Evolutionary conservation across 2,329 filamentous ascomycete genomes (phyloP).

Genomic region (Ciborinia camelliae): DNA sequence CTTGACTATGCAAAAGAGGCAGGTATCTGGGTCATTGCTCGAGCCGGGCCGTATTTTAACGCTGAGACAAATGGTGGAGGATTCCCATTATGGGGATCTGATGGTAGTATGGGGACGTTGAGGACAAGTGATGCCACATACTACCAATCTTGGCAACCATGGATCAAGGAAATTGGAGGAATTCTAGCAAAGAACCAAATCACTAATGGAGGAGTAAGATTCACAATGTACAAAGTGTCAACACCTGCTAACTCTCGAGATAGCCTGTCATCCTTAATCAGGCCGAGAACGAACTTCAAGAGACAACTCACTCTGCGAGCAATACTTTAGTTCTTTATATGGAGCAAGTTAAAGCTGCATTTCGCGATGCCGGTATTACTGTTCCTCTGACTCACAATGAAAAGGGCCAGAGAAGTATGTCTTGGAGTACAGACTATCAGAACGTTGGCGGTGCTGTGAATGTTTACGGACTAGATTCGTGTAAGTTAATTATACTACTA

Average conservation of each 20-base stretch:
- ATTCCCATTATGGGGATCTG: constrained; percentile 45
- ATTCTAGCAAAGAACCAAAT: constrained; percentile 50
- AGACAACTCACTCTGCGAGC: constrained; percentile 43
- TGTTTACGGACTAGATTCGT: constrained; percentile 47
- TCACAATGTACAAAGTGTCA: constrained; percentile 39
- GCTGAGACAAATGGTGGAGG: constrained; percentile 50
- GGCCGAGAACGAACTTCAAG: constrained; percentile 52
- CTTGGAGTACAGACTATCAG: constrained; percentile 54
- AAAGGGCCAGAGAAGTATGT: constrained; percentile 47
- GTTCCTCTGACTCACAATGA: constrained; percentile 51
- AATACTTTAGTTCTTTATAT: constrained; percentile 50
- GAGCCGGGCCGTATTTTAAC: constrained; percentile 51
- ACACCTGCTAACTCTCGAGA: constrained; percentile 37
- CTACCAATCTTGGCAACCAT: constrained; percentile 46
- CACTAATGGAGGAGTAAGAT: constrained; percentile 45
- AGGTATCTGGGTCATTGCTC: constrained; percentile 49
- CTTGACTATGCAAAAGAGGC: constrained; percentile 51
- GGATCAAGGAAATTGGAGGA: constrained; percentile 45
- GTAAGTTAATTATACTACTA: neutral
- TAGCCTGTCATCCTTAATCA: constrained; percentile 50
- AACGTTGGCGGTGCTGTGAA: constrained; percentile 54
- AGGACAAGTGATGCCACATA: constrained; percentile 46
- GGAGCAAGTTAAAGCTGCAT: constrained; percentile 49
- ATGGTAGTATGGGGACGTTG: constrained; percentile 45
- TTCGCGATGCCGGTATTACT: constrained; percentile 45